Percentiles rank a stretch among this genome's conserved stretches.
Evolutionary conservation across 768 basidiomycete genomes (phyloP).

Genomic region (Hemileccinum rubropunctum): DNA sequence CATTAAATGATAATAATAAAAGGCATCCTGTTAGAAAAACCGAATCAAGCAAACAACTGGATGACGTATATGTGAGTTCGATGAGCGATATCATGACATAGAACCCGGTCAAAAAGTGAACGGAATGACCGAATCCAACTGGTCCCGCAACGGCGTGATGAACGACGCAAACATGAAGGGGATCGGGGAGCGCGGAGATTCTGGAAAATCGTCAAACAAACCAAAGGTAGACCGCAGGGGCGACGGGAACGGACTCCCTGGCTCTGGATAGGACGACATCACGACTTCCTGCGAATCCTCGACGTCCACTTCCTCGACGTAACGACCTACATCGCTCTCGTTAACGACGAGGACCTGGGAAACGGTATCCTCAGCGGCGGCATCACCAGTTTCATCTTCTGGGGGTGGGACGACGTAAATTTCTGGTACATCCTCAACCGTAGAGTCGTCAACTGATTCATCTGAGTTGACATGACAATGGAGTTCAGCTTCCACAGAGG

Average conservation of each 20-base stretch:
- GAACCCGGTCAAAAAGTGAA: background rate
- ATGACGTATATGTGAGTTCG: too few relatives aligned
- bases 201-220: conserved; percentile 6
- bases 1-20: too few relatives aligned
- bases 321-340: background rate
- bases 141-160: conserved; percentile 12
- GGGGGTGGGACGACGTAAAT: background rate
- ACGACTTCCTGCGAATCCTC: background rate
- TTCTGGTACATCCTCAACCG: conserved; percentile 2
- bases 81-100: background rate
- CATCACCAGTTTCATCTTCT: background rate
- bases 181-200: conserved; percentile 11
- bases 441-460: background rate
- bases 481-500: background rate
- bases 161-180: conserved; percentile 19
- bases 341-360: background rate
- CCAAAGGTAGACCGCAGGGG: background rate
- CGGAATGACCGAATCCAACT: conserved; percentile 19
- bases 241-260: conserved; percentile 6
- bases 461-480: too few relatives aligned
- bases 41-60: too few relatives aligned
- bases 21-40: too few relatives aligned
- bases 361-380: background rate
- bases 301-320: background rate
- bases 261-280: background rate